These are phyloP conservation scores for Talaromyces nanjingensis DNA, from an alignment of 495 filamentous ascomycete species.

Conservation along the genomic window DNA sequence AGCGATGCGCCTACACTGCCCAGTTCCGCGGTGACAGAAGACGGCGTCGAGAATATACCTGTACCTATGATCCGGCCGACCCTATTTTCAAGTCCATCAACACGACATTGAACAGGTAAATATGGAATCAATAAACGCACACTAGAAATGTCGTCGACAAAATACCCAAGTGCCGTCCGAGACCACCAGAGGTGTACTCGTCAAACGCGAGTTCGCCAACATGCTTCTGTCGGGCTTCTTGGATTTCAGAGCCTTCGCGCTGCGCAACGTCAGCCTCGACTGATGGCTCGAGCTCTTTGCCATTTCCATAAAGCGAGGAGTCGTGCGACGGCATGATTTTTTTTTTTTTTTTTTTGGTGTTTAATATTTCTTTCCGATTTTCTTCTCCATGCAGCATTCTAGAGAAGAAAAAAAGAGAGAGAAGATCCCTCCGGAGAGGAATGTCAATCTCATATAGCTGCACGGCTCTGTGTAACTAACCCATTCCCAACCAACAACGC, in stretches of 20 bases:
- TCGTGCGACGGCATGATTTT: not conserved
- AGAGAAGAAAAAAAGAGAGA: not conserved
- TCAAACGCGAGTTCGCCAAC: constrained; percentile 18
- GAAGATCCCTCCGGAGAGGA: not conserved
- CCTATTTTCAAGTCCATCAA: constrained; percentile 20
- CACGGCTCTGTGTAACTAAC: not conserved
- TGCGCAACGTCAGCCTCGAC: not conserved
- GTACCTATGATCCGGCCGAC: constrained; percentile 60
- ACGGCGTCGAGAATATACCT: constrained; percentile 66
- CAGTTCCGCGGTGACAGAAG: constrained; percentile 50
- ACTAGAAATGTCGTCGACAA: constrained; percentile 38
- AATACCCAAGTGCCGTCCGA: constrained; percentile 32
- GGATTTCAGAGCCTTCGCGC: not conserved
- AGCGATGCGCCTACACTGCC: constrained; percentile 60
- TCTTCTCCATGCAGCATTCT: not conserved
- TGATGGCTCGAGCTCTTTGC: not conserved
- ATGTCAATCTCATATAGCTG: not conserved
- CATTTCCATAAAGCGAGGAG: not conserved
- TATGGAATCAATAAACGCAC: constrained; percentile 10
- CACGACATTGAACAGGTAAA: not conserved
- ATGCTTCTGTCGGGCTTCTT: constrained; percentile 1
- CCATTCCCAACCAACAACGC: not conserved
- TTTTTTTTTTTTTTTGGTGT: not conserved
- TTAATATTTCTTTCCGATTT: not conserved
- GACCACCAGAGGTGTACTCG: constrained; percentile 20